Evolutionary conservation across 495 filamentous ascomycete species (phyloP).

Genomic region (Penicillium longicatenatum): DNA sequence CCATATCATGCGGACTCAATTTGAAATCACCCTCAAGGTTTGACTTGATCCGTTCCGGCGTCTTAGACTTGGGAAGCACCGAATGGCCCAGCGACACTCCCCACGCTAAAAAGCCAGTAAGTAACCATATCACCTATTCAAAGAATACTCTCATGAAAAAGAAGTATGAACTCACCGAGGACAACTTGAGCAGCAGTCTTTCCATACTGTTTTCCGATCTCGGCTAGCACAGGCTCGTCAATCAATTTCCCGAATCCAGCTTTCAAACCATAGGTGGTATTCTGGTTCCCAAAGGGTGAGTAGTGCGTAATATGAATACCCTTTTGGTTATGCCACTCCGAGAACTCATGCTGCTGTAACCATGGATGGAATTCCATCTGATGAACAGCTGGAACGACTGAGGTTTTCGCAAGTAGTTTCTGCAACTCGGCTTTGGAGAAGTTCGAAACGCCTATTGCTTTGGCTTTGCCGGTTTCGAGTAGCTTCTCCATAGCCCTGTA

Average conservation of each 20-base stretch:
- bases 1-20: slow-evolving; percentile 51
- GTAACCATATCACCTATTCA: slow-evolving; percentile 3
- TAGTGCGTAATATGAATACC: slow-evolving; percentile 67
- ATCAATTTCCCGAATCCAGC: slow-evolving; percentile 56
- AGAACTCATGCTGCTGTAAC: slow-evolving; percentile 62
- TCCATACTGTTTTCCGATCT: slow-evolving; percentile 63
- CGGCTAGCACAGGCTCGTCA: slow-evolving; percentile 59
- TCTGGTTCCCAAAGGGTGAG: slow-evolving; percentile 73
- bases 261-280: slow-evolving; percentile 57
- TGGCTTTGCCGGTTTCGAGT: slow-evolving; percentile 55
- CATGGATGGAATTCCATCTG: slow-evolving; percentile 66
- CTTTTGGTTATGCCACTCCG: slow-evolving; percentile 53
- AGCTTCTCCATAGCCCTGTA: slow-evolving; percentile 67
- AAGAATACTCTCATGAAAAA: too few relatives aligned
- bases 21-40: slow-evolving; percentile 65
- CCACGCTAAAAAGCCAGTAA: slow-evolving; percentile 50
- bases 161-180: slow-evolving; percentile 50
- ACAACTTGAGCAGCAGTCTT: slow-evolving; percentile 64
- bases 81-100: slow-evolving; percentile 63
- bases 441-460: slow-evolving; percentile 71
- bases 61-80: slow-evolving; percentile 69
- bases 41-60: slow-evolving; percentile 51
- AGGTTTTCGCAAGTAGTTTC: slow-evolving; percentile 60
- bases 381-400: slow-evolving; percentile 64
- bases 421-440: slow-evolving; percentile 71